Conservation (phyloP, 129 eudicot species). For the Sambucus nigra region DNA sequence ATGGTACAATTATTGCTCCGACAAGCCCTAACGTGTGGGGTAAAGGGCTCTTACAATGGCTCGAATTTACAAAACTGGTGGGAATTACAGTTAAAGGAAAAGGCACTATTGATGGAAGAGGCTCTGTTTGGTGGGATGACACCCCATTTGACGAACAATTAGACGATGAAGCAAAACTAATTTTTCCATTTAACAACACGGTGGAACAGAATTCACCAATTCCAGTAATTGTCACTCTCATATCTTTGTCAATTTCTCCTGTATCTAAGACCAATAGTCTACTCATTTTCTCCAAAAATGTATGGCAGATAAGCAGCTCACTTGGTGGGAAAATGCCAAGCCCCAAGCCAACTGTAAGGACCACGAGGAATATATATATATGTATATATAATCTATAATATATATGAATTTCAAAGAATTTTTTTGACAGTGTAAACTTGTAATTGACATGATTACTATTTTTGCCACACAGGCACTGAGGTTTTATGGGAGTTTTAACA, state of each 20-base stretch:
- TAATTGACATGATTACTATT: constrained; percentile 2
- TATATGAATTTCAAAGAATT: not conserved
- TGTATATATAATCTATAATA: not conserved
- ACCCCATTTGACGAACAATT: constrained; percentile 35
- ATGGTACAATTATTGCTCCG: constrained; percentile 84
- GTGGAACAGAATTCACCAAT: constrained; percentile 25
- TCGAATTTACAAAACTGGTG: constrained; percentile 73
- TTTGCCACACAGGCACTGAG: constrained; percentile 54
- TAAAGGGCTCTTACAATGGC: constrained; percentile 76
- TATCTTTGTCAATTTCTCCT: not conserved
- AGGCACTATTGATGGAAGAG: constrained; percentile 80
- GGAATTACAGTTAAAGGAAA: constrained; percentile 77
- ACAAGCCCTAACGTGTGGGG: constrained; percentile 63
- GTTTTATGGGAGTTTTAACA: constrained; percentile 85
- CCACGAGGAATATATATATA: not conserved
- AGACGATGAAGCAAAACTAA: constrained; percentile 48
- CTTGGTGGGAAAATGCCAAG: constrained; percentile 61
- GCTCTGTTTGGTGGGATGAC: constrained; percentile 85
- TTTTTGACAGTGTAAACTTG: constrained; percentile 3
- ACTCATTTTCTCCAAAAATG: constrained; percentile 1
- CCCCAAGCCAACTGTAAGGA: constrained; percentile 83
- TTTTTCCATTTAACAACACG: constrained; percentile 38
- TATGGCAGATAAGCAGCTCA: constrained; percentile 54
- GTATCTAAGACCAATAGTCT: not conserved
- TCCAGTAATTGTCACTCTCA: constrained; percentile 26